A percentile compares a stretch with the other conserved stretches of the same genome.
phyloP scores from a whole-genome alignment of 257 asterid species.

The Oldenlandia corymbosa region DNA sequence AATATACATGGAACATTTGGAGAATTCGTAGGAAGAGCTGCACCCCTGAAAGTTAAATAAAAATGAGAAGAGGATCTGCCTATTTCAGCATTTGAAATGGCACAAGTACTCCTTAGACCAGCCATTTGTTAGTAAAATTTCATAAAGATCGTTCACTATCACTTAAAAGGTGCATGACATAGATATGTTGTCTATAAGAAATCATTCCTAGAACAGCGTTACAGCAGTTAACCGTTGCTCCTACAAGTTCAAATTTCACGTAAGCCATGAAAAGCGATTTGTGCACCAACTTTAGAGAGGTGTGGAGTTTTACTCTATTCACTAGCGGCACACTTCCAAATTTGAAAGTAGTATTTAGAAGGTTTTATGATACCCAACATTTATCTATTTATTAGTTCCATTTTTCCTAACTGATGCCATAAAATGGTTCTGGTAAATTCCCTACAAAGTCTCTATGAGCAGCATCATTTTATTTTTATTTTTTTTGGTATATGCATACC shows the following conservation, averaged over 20 bases:
- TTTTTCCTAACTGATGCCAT: neutral
- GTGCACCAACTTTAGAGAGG: too few relatives aligned
- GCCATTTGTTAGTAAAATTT: neutral
- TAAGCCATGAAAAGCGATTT: neutral
- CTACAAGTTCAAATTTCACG: neutral
- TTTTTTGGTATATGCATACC: too few relatives aligned
- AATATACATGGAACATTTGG: conserved; percentile 85
- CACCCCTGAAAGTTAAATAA: conserved; percentile 65
- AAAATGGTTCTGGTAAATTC: too few relatives aligned
- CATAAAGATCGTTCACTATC: neutral
- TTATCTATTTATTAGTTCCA: neutral
- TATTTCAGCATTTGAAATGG: neutral
- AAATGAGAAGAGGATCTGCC: neutral
- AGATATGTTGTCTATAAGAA: too few relatives aligned
- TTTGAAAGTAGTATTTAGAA: too few relatives aligned
- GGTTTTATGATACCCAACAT: neutral
- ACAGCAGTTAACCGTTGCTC: neutral
- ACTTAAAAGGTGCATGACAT: neutral
- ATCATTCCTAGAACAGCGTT: neutral
- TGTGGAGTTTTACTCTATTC: neutral
- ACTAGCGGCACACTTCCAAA: neutral
- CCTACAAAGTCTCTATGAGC: too few relatives aligned
- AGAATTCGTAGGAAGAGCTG: conserved; percentile 91
- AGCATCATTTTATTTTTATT: too few relatives aligned
- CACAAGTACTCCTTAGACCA: neutral